Conservation (phyloP, 495 filamentous ascomycete species). For the Arthonia radiata region DNA sequence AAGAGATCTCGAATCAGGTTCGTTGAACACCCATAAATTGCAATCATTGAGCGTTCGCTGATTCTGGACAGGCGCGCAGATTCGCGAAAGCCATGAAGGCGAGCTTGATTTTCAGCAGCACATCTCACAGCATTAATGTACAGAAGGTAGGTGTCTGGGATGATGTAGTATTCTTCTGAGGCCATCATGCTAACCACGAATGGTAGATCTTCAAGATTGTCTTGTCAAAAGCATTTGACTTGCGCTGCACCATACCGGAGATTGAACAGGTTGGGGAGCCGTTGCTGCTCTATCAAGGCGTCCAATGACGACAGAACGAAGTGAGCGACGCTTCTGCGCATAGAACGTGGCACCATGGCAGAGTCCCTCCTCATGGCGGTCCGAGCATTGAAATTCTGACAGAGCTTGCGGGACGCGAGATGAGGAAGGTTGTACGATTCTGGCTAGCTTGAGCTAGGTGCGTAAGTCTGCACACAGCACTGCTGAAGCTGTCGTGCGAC, state of each 20-base stretch:
- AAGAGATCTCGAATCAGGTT: conserved; percentile 90
- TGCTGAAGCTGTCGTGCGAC: too few species aligned
- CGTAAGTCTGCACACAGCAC: too few species aligned
- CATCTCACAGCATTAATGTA: conserved; percentile 96
- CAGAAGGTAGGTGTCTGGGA: conserved; percentile 48
- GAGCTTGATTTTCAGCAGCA: conserved; percentile 90
- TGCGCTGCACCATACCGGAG: conserved; percentile 96
- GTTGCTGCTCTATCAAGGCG: conserved; percentile 49
- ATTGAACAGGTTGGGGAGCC: conserved; percentile 95
- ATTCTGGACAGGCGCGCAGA: conserved; percentile 43
- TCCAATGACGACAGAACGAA: too few species aligned
- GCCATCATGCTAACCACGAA: conserved; percentile 8
- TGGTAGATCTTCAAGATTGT: conserved; percentile 96
- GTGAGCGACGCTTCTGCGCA: too few species aligned
- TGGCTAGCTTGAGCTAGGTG: too few species aligned
- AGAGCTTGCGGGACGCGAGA: too few species aligned
- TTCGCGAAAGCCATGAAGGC: conserved; percentile 98
- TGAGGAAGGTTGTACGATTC: too few species aligned
- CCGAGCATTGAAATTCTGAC: too few species aligned
- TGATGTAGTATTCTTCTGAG: conserved; percentile 5
- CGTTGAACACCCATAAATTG: conserved; percentile 5
- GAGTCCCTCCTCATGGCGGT: too few species aligned
- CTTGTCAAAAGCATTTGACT: conserved; percentile 89
- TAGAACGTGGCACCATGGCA: too few species aligned
- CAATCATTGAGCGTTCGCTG: conserved; percentile 2